Base-by-base conservation (phyloP, 148 eudicot species). In the Suaeda aralocaspica region DNA sequence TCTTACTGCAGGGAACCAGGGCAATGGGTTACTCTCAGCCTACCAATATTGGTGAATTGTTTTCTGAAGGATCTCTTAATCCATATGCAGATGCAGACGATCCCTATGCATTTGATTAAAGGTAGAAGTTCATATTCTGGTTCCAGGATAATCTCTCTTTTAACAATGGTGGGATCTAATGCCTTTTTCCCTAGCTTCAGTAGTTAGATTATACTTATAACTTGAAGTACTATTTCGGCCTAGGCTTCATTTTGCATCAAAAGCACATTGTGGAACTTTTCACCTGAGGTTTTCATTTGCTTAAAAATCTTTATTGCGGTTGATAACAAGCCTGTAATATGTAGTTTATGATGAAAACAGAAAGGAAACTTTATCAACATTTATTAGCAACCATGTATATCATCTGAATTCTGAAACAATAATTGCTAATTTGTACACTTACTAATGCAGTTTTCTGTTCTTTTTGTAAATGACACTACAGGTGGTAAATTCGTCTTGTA, bases 11-110 rank as follows among this genome's bases (percentile, higher is more conserved):
- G 98, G 84, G 80, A 77, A 79, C 68, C 63, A 82, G 75, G 65
- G 81, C 77, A 63, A 73, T 59, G 69, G 72, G 64, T 25, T 77
- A 72, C 64, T 71, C 82, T 79, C 85, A 82, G 69, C 85, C 88
- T 79, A 67, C 88, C 78, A 87, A 86, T 80, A 84, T 94, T 36
- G 99, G 93, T n/a, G 97, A 91, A 76, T 67, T 94, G 81, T 94
- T 94, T 82, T 74, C 93, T 48, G 99, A 94, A 85, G 99, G 96
- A 42, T 91, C 99, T 60, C 71, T 94, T 76, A 89, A 94, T 88
- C 99, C 99, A 71, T 94, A 94, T 80, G 86, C 88, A 30, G 97
- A 91, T 72, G 86, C 85, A 41, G 97, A 89, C 69, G 99, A 94
- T 78, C 99, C 99, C 52, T 94, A 94, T 80, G 93, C 93, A 66